These are phyloP conservation scores for Monilinia laxa DNA, from an alignment of 2,329 filamentous ascomycete genomes.

Conservation along the genomic window DNA sequence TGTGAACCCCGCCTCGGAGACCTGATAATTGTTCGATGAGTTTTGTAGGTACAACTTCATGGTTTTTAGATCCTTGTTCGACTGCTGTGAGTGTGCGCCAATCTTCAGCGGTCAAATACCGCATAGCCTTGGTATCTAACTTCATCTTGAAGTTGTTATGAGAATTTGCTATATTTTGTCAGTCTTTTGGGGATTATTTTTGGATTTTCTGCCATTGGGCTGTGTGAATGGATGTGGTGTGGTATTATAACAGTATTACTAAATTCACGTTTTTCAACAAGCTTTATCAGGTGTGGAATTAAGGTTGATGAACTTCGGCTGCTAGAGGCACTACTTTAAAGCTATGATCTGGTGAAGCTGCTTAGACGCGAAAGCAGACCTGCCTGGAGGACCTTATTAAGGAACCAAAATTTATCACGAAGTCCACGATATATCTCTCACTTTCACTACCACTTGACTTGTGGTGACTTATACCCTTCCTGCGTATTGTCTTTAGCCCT, in stretches of 20 bases:
- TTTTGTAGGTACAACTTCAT: conserved; percentile 91
- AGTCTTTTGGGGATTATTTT: background rate
- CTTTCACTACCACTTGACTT: conserved; percentile 21
- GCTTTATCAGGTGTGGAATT: conserved; percentile 14
- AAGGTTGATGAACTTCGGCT: conserved; percentile 19
- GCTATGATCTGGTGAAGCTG: conserved; percentile 26
- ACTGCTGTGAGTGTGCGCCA: conserved; percentile 93
- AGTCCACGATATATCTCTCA: conserved; percentile 36
- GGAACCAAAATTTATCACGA: conserved; percentile 32
- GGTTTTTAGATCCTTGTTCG: conserved; percentile 91
- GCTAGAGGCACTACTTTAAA: conserved; percentile 20
- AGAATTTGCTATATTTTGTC: background rate
- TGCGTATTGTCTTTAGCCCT: conserved; percentile 20
- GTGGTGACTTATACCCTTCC: conserved; percentile 12
- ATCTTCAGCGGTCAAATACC: conserved; percentile 88
- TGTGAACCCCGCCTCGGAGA: conserved; percentile 80
- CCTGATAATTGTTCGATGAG: conserved; percentile 83
- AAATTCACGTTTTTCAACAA: background rate
- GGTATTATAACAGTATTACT: background rate
- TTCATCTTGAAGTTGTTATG: conserved; percentile 62
- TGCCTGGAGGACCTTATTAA: conserved; percentile 28
- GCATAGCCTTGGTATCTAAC: conserved; percentile 89
- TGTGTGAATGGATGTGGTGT: conserved; percentile 11
- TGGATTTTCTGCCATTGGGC: conserved; percentile 19
- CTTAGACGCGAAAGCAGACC: conserved; percentile 26